Evolutionary conservation across 352 stramenopile species (phyloP).

Genomic region (Phytophthora cajani): DNA sequence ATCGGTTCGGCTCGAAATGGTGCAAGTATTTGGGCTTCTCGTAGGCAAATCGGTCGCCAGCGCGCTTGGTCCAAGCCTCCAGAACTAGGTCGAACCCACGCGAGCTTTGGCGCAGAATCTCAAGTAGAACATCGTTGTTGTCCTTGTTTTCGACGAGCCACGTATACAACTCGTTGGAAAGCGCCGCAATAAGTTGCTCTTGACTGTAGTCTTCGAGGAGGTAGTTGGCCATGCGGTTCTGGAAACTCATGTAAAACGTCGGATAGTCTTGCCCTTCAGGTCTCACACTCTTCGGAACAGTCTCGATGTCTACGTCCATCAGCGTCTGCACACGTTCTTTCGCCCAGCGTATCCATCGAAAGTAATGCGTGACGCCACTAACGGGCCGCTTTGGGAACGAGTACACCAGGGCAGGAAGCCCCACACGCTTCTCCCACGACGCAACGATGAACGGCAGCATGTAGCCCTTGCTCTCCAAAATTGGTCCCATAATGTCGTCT

Average conservation of each 20-base stretch:
- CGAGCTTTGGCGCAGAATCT: constrained; percentile 42
- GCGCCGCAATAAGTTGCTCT: constrained; percentile 41
- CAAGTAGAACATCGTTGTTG: constrained; percentile 57
- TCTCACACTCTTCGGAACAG: constrained; percentile 43
- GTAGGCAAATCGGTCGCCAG: constrained; percentile 53
- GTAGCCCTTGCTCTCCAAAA: constrained; percentile 61
- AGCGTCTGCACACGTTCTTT: constrained; percentile 71
- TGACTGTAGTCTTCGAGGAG: constrained; percentile 58
- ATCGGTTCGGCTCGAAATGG: constrained; percentile 90
- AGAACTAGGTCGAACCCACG: constrained; percentile 56
- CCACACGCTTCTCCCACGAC: constrained; percentile 63
- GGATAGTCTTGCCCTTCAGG: constrained; percentile 58
- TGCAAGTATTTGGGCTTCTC: constrained; percentile 52
- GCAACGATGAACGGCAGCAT: constrained; percentile 75
- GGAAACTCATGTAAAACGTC: constrained; percentile 63
- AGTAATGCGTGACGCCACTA: constrained; percentile 69
- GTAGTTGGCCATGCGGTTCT: constrained; percentile 58
- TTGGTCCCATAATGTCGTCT: constrained; percentile 53
- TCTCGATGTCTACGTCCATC: constrained; percentile 39
- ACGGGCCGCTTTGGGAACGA: constrained; percentile 56
- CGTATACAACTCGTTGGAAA: constrained; percentile 52
- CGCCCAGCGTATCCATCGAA: constrained; percentile 70
- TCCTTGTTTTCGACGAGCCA: constrained; percentile 62
- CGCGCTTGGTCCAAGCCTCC: constrained; percentile 58
- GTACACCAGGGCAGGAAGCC: constrained; percentile 51